Percentiles rank a stretch among this genome's conserved stretches.
Evolutionary conservation across 1,284 basidiomycete species (phyloP).

Genomic region (Erythrobasidium hasegawianum): DNA sequence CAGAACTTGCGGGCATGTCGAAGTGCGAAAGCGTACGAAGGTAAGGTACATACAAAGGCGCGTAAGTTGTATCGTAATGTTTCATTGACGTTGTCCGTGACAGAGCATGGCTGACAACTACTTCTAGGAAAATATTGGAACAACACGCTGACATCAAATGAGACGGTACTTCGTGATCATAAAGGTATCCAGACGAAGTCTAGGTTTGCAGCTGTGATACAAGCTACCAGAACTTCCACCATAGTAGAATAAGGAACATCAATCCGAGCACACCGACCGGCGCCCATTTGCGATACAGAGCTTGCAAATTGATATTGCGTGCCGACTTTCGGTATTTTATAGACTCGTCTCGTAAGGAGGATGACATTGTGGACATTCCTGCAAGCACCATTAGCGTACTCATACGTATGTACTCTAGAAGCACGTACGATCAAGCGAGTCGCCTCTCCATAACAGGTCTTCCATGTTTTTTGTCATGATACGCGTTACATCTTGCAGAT

Average conservation of each 20-base stretch:
- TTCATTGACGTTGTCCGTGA: too few species aligned
- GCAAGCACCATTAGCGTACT: neutral
- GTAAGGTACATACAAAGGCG: neutral
- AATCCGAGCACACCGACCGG: conserved; percentile 76
- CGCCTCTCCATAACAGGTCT: conserved; percentile 94
- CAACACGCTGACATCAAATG: too few species aligned
- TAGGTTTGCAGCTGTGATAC: neutral
- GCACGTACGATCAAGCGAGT: conserved; percentile 80
- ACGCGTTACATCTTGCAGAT: conserved; percentile 92
- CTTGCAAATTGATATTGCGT: conserved; percentile 87
- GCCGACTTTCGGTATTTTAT: conserved; percentile 97
- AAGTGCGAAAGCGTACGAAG: neutral
- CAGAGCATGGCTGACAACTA: too few species aligned
- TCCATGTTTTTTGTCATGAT: conserved; percentile 99
- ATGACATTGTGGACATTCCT: conserved; percentile 98
- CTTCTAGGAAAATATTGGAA: neutral
- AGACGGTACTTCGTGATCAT: too few species aligned
- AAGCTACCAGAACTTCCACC: conserved; percentile 70
- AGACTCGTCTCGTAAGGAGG: conserved; percentile 91
- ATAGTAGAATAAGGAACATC: conserved; percentile 79
- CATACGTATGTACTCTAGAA: neutral
- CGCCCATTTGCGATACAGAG: conserved; percentile 92
- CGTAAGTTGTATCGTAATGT: too few species aligned
- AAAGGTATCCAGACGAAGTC: too few species aligned
- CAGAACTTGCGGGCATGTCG: too few species aligned